Evolutionary conservation across 2,329 filamentous ascomycete species (phyloP), one percentile per base, ranked within the genome.

Genomic region (Ophiosphaerella herpotricha): DNA sequence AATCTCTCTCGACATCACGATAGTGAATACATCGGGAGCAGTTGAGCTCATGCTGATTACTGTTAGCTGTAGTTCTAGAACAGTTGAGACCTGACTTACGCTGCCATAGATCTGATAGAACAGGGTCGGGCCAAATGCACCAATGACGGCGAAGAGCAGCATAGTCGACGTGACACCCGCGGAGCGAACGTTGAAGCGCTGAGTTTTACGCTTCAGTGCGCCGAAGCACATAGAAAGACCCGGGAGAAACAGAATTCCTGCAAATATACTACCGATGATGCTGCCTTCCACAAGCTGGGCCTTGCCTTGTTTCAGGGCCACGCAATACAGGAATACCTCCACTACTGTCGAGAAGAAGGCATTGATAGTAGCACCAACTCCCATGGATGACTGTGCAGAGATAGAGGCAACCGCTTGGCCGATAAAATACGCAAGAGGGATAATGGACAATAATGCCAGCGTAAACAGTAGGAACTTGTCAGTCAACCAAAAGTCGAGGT

Each of bases 51-150:
- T 99, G 94, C 84, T 86, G 69, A 11, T 12, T 46, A 35, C 18
- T 16, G 55, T 80, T 61, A 81, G 77, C 59, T 24, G 14, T 8
- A 24, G 36, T 41, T 6, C 16, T 8, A 11, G n/a, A 32, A 24
- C 13, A 9, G 34, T 7, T 33, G 3, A 29, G 12, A 12, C 9
- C 13, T 9, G 26, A 58, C 63, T 58, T 58, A 86, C 84, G 41
- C 91, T 96, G 61, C 94, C 95, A 73, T 97, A 97, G 56, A 99
- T 96, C 69, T 99, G 93, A 75, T 97, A 99, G 76, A 99, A 99
- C 12, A 99, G 78, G 0, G 94, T 99, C 2, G 94, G 94, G 0
- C 93, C 89, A 74, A 99, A 99, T 7, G 93, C 91, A 54, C 90
- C 93, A 62, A 99, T 94, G 34, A 96, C 89, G 21, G 94, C 93